Conservation (phyloP, 2,329 filamentous ascomycete genomes). For the Neophaeococcomyces aloes region DNA sequence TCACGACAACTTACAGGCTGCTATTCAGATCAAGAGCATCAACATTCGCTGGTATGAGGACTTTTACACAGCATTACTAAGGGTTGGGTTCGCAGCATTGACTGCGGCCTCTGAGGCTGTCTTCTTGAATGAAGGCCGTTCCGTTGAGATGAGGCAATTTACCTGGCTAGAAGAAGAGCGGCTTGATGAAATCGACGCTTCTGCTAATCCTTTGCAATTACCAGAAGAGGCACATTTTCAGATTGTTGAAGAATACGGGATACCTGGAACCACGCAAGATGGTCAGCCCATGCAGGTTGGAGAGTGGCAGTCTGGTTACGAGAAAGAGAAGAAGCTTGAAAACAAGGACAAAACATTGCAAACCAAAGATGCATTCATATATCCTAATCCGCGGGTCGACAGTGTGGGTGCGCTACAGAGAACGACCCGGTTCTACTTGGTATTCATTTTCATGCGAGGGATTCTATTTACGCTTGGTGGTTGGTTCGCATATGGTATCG, state of each 20-base stretch:
- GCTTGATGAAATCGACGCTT: conserved; percentile 59
- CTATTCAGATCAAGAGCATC: conserved; percentile 71
- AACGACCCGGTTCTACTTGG: conserved; percentile 64
- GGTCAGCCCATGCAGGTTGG: conserved; percentile 12
- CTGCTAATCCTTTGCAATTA: conserved; percentile 13
- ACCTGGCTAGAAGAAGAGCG: conserved; percentile 92
- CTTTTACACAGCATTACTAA: conserved; percentile 83
- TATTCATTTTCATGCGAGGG: conserved; percentile 62
- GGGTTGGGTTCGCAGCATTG: conserved; percentile 76
- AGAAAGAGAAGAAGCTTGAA: conserved; percentile 35
- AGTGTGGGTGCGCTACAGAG: conserved; percentile 72
- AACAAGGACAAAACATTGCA: conserved; percentile 24
- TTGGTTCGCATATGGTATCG: conserved; percentile 45
- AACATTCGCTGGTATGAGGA: conserved; percentile 80
- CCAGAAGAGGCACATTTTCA: conserved; percentile 20
- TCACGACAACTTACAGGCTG: conserved; percentile 84
- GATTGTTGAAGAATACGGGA: conserved; percentile 22
- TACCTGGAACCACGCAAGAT: conserved; percentile 23
- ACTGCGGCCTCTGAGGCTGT: conserved; percentile 93
- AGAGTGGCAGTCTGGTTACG: conserved; percentile 38
- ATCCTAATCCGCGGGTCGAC: conserved; percentile 33
- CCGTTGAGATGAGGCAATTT: conserved; percentile 59
- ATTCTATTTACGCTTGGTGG: conserved; percentile 57
- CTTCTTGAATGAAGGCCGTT: conserved; percentile 80
- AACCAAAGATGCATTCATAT: conserved; percentile 24